Conservation (phyloP, 2,329 filamentous ascomycete species). For the Ustilaginoidea virens region DNA sequence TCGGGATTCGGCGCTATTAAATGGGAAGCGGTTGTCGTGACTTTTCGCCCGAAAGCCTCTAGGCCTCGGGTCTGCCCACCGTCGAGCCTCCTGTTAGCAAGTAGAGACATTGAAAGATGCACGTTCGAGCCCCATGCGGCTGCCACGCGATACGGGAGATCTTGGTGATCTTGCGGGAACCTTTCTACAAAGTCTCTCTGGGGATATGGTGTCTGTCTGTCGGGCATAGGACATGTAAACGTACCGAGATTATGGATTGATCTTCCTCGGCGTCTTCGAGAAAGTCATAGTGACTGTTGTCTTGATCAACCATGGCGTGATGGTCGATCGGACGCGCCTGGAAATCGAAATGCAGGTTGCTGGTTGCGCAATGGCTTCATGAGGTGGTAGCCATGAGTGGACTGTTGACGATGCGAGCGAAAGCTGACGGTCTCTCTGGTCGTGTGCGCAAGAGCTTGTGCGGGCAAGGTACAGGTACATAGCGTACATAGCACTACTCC, state of each 20-base stretch:
- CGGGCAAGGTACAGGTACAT: too few relatives aligned
- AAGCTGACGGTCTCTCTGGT: too few relatives aligned
- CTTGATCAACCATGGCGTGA: conserved; percentile 24
- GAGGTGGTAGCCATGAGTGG: conserved; percentile 4
- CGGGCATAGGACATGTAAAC: too few relatives aligned
- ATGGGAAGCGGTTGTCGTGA: conserved; percentile 83
- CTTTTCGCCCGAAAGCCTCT: conserved; percentile 87
- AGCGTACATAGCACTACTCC: too few relatives aligned
- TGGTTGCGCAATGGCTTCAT: conserved; percentile 4
- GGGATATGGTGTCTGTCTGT: too few relatives aligned
- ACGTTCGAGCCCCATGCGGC: too few relatives aligned
- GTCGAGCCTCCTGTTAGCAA: conserved; percentile 6
- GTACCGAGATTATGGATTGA: conserved; percentile 29
- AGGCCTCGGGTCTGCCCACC: conserved; percentile 59
- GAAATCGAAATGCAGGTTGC: not conserved
- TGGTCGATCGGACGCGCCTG: conserved; percentile 3
- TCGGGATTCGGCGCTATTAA: conserved; percentile 55
- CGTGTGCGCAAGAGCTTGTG: too few relatives aligned
- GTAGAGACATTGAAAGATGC: too few relatives aligned
- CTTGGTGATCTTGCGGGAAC: not conserved
- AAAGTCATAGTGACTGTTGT: conserved; percentile 27
- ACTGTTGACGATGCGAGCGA: too few relatives aligned
- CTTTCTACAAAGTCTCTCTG: not conserved
- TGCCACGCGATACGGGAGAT: conserved; percentile 20
- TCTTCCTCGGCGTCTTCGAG: conserved; percentile 31